These are phyloP conservation scores for Fusarium sp. DNA, from an alignment of 2,329 filamentous ascomycete genomes.

Conservation along the genomic window DNA sequence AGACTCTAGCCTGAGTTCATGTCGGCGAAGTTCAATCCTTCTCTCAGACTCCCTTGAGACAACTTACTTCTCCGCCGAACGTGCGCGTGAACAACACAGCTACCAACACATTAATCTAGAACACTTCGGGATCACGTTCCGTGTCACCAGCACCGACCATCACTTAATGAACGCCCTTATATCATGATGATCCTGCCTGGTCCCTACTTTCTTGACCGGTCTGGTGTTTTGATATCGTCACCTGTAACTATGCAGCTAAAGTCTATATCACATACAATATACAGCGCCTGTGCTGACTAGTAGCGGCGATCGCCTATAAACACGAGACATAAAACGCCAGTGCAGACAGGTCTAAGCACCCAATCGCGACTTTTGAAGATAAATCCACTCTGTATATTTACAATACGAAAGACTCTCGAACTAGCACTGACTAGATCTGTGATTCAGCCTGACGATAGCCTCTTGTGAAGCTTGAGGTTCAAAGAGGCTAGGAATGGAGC, in stretches of 20 bases:
- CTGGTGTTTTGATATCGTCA: neutral
- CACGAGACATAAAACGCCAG: constrained; percentile 24
- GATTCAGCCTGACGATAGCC: neutral
- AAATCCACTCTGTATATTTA: constrained; percentile 2
- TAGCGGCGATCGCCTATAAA: constrained; percentile 16
- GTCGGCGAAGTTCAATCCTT: neutral
- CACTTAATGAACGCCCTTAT: neutral
- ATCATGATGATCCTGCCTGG: neutral
- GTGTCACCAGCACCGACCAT: neutral
- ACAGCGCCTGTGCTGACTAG: constrained; percentile 3
- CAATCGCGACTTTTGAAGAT: constrained; percentile 24
- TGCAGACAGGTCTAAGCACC: constrained; percentile 11
- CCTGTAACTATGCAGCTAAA: constrained; percentile 21
- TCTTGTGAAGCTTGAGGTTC: constrained; percentile 2
- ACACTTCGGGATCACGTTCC: neutral
- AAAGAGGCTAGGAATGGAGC: neutral
- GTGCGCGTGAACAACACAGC: neutral
- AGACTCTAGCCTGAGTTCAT: neutral
- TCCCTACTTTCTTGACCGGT: neutral
- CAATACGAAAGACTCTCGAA: neutral
- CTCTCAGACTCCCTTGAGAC: neutral
- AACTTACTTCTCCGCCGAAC: neutral
- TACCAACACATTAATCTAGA: neutral
- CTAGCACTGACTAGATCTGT: neutral
- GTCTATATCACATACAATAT: constrained; percentile 21